Evolutionary conservation across 2,329 filamentous ascomycete species (phyloP).

Genomic region (Fusarium sp.): DNA sequence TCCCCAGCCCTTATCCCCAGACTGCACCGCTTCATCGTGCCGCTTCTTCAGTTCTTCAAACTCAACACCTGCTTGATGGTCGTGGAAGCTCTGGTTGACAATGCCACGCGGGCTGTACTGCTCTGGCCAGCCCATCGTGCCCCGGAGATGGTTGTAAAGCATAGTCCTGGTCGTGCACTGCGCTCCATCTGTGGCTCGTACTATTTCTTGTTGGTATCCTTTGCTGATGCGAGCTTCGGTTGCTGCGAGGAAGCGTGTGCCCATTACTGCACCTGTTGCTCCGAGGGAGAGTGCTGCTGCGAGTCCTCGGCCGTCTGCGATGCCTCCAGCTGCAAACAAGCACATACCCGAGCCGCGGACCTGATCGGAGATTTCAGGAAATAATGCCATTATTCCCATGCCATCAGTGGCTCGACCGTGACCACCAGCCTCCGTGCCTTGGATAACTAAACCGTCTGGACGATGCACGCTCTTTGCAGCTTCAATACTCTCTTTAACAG

Average conservation of each 20-base stretch:
- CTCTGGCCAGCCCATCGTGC: slow-evolving; percentile 57
- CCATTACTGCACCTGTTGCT: slow-evolving; percentile 69
- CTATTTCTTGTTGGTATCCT: slow-evolving; percentile 59
- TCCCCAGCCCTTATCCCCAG: slow-evolving; percentile 62
- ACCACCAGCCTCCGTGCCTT: slow-evolving; percentile 67
- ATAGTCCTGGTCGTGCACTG: slow-evolving; percentile 57
- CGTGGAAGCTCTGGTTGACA: slow-evolving; percentile 56
- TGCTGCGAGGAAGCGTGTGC: slow-evolving; percentile 72
- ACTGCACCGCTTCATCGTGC: slow-evolving; percentile 53
- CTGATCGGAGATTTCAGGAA: slow-evolving; percentile 64
- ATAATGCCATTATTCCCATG: slow-evolving; percentile 59
- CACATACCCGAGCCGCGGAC: slow-evolving; percentile 55
- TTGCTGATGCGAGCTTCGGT: slow-evolving; percentile 56
- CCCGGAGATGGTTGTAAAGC: slow-evolving; percentile 61
- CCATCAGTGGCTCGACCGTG: slow-evolving; percentile 63
- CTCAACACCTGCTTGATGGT: slow-evolving; percentile 53
- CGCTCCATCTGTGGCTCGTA: slow-evolving; percentile 58
- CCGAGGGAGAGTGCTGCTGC: slow-evolving; percentile 65
- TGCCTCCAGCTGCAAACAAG: slow-evolving; percentile 66
- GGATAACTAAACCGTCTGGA: slow-evolving; percentile 66
- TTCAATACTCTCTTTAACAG: slow-evolving; percentile 61
- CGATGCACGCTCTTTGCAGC: slow-evolving; percentile 51
- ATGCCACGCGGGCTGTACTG: slow-evolving; percentile 58
- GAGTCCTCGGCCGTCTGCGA: slow-evolving; percentile 64
- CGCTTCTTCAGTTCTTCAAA: slow-evolving; percentile 61